Base-by-base conservation (phyloP, 805 yeast species). In the Myxozyma vanderwaltii region DNA sequence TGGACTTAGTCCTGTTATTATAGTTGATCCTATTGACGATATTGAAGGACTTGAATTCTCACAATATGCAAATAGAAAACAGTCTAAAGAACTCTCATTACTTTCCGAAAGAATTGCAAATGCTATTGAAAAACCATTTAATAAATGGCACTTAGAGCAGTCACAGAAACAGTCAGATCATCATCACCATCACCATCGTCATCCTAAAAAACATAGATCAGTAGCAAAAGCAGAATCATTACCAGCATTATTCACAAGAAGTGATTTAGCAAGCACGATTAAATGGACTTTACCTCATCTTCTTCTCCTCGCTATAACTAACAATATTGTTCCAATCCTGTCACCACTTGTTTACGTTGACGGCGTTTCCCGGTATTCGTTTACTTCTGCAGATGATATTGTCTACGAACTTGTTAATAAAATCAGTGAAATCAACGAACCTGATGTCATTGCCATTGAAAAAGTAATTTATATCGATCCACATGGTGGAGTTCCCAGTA, bases 401-500 rank as follows among this genome's bases (percentile, higher is more conserved):
- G 71, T 83, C 1, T 68, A 70, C 39, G 71, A 76, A 49, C 67
- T 82, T 1, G 75, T 77, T 1, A 58, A 63, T 27, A 74, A 76
- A 29, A 70, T 80, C 47, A 63, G 63, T 13, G 59, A 67, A 10
- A 45, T 58, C 60, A 74, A 35, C 71, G 72, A 13, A 50, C 63
- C 33, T 43, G 67, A 49, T 51, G 60, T 51, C 49, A 61, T 54
- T n/a, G 77, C 85, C 0, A 81, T 94, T 44, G 99, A 94, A 63
- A 94, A 94, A 66, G 74, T 92, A 29, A 82, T 92, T 6, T 84
- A 86, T 63, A 76, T 94, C 31, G 97, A 91, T 67, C 82, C 85
- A 0, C 71, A 81, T 19, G 99, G 99, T 1, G 99, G 99, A 0
- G 86, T 90, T 5, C 98, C 98, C 0, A 87, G 95, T 0, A 76